Evolutionary conservation across 768 basidiomycete genomes (phyloP).

Genomic region (Russula dissimulans): DNA sequence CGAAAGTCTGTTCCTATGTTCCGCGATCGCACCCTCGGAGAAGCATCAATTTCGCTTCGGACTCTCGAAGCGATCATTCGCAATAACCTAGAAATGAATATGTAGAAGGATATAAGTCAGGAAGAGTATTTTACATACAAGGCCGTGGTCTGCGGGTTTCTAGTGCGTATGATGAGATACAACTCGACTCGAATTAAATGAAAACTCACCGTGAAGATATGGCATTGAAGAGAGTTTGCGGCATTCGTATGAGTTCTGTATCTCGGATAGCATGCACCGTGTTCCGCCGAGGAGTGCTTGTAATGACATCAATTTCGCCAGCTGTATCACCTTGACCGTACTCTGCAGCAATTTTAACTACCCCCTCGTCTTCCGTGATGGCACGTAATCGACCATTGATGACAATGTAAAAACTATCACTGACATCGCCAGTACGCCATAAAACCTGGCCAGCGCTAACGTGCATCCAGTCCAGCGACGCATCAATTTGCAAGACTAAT

Average conservation of each 20-base stretch:
- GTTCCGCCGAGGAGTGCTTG: slow-evolving; percentile 73
- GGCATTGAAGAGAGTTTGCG: slow-evolving; percentile 94
- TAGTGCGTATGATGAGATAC: slow-evolving; percentile 24
- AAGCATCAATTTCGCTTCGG: slow-evolving; percentile 67
- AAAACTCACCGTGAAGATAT: slow-evolving; percentile 68
- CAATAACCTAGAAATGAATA: slow-evolving; percentile 41
- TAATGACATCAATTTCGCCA: slow-evolving; percentile 96
- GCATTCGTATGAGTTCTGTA: slow-evolving; percentile 94
- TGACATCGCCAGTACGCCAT: slow-evolving; percentile 83
- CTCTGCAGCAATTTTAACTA: slow-evolving; percentile 77
- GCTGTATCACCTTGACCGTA: slow-evolving; percentile 97
- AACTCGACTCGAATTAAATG: background rate
- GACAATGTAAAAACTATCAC: slow-evolving; percentile 97
- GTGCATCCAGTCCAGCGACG: slow-evolving; percentile 97
- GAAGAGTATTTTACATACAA: slow-evolving; percentile 41
- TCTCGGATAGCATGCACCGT: slow-evolving; percentile 98
- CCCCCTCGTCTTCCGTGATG: slow-evolving; percentile 69
- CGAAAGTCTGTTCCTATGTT: slow-evolving; percentile 51
- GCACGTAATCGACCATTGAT: slow-evolving; percentile 94
- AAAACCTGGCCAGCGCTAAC: slow-evolving; percentile 91
- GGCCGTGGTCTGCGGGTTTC: slow-evolving; percentile 79
- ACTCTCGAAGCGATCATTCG: slow-evolving; percentile 91
- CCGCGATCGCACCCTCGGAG: slow-evolving; percentile 42
- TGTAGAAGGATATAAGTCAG: background rate
- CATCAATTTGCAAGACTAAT: slow-evolving; percentile 90